phyloP scores from a whole-genome alignment of 768 basidiomycete genomes.

The Boletus edulis region DNA sequence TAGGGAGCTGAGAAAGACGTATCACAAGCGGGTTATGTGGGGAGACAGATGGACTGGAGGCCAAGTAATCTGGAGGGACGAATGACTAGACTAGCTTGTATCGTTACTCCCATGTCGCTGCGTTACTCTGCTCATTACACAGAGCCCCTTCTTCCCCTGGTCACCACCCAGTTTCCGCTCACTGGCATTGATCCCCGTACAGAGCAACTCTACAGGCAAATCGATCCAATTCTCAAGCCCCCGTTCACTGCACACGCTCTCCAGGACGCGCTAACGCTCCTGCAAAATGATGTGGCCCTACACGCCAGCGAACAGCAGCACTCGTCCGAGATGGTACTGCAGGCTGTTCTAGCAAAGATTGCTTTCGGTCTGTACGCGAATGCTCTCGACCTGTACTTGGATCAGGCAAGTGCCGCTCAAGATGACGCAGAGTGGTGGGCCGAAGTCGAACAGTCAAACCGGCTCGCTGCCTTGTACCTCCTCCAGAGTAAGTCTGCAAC shows the following conservation, averaged over 20 bases:
- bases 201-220: constrained; percentile 8
- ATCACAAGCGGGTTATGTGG: constrained; percentile 93
- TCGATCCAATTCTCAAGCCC: constrained; percentile 21
- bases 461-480: constrained; percentile 60
- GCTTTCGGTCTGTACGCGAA: constrained; percentile 61
- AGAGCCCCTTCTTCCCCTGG: constrained; percentile 21
- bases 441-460: constrained; percentile 58
- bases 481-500: constrained; percentile 64
- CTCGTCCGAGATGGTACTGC: constrained; percentile 8
- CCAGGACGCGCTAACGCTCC: constrained; percentile 10
- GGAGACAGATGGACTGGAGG: constrained; percentile 82
- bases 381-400: constrained; percentile 60
- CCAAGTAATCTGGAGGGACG: constrained; percentile 83
- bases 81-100: constrained; percentile 23
- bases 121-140: constrained; percentile 30
- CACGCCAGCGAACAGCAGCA: neutral
- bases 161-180: constrained; percentile 7
- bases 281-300: constrained; percentile 11
- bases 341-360: constrained; percentile 47
- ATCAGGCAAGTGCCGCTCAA: constrained; percentile 69
- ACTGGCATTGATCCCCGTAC: constrained; percentile 6
- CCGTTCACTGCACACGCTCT: constrained; percentile 20
- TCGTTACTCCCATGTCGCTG: constrained; percentile 12
- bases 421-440: constrained; percentile 86
- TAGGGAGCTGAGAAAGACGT: constrained; percentile 82